Base-by-base conservation (phyloP, 1,139 yeast genomes). In the Magnusiomyces tetraspermus region DNA sequence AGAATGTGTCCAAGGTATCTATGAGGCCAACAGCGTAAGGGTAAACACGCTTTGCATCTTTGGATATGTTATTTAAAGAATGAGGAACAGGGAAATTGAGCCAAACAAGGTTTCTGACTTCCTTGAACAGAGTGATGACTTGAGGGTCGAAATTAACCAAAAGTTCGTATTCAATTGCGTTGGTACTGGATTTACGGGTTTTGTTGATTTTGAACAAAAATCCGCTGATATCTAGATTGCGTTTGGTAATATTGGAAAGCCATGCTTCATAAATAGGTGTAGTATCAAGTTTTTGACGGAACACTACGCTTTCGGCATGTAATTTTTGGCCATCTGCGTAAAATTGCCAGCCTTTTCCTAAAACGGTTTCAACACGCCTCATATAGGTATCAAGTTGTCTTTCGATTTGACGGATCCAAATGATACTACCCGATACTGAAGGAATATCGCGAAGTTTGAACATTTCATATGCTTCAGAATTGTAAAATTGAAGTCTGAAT, bases 281-380 rank as follows among this genome's bases (percentile, higher is more conserved):
- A 0, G 80, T 66, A 51, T 82, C 72, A 13, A 82, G 68, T 48
- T 73, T 76, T 23, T 72, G 67, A 19, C 73, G 62, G 47, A 85
- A 71, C 0, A 71, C 67, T 1, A 64, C 61, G 17, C 80, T 73
- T 55, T 80, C 86, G 1, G 73, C 65, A 17, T 75, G 72, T 1
- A 90, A 76, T 57, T 76, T 78, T 51, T 75, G 77, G 0, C 96
- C 97, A 49, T 83, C 82, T 0, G 90, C 80, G 60, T 83, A 86
- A 45, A 78, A 74, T 49, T 71, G 72, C 97, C 97, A 90, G 31
- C 82, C 84, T 15, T 71, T 63, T 0, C 97, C 96, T 11, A 90
- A 72, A 1, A 82, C 73, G 15, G 73, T 64, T 49, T 77, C 79
- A 8, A 81, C 68, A 43, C 78, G 70, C 11, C 67, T 61, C 53